Conservation (phyloP, 1,284 basidiomycete genomes). For the Anthracocystis walkeri region DNA sequence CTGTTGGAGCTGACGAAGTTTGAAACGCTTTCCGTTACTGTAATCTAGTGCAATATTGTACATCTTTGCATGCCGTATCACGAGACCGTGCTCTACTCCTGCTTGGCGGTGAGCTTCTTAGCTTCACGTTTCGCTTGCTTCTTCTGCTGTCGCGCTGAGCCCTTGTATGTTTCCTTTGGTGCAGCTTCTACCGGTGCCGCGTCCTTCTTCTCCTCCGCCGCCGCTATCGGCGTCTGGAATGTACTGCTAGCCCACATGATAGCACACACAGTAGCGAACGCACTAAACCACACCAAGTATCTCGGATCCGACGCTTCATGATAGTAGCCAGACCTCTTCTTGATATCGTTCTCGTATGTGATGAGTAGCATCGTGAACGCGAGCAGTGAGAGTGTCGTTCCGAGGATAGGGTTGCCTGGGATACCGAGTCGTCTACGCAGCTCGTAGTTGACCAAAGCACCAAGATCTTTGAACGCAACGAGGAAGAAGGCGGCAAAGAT, state of each 20-base stretch:
- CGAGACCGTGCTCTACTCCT: constrained; percentile 1
- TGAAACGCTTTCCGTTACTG: background rate
- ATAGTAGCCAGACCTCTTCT: constrained; percentile 39
- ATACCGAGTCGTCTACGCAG: constrained; percentile 26
- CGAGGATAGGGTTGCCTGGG: constrained; percentile 28
- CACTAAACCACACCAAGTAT: constrained; percentile 25
- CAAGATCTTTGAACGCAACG: constrained; percentile 40
- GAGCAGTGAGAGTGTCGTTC: constrained; percentile 23
- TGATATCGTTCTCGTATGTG: constrained; percentile 47
- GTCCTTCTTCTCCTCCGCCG: constrained; percentile 12
- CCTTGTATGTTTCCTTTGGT: constrained; percentile 1
- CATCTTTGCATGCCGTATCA: background rate
- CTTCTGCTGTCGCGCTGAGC: constrained; percentile 30
- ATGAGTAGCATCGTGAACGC: constrained; percentile 36
- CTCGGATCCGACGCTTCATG: constrained; percentile 33
- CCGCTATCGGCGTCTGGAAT: constrained; percentile 14
- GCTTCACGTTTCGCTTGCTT: constrained; percentile 45
- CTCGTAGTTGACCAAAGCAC: constrained; percentile 37
- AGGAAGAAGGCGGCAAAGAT: constrained; percentile 33
- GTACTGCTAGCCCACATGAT: constrained; percentile 39
- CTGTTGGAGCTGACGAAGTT: background rate
- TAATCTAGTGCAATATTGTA: background rate
- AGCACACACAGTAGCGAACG: constrained; percentile 20
- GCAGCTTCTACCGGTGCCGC: background rate
- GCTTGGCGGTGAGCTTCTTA: constrained; percentile 27